A percentile compares a stretch with the other conserved stretches of the same genome.
Conservation (phyloP, 495 filamentous ascomycete genomes). For the Penicillium argentinense region DNA sequence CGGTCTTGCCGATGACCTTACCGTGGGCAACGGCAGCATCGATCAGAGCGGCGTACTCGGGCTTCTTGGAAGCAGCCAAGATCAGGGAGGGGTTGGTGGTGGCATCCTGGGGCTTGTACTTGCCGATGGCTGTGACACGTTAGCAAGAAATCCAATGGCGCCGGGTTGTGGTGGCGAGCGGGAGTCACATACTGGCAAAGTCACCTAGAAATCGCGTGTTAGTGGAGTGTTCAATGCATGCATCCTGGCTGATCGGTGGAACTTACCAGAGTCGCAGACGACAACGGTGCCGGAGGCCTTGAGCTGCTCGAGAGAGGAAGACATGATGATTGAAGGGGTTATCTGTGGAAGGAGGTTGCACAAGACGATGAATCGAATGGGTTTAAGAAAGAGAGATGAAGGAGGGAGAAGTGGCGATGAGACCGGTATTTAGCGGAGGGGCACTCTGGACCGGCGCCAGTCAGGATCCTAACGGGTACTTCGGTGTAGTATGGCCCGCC, state of each 20-base stretch:
- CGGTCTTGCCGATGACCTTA: slow-evolving; percentile 64
- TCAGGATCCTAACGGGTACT: slow-evolving; percentile 19
- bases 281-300: slow-evolving; percentile 95
- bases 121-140: slow-evolving; percentile 76
- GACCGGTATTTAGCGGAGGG: slow-evolving; percentile 30
- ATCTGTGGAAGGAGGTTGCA: slow-evolving; percentile 5
- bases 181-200: slow-evolving; percentile 67
- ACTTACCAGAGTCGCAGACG: slow-evolving; percentile 93
- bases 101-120: slow-evolving; percentile 99
- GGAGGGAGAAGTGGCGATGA: slow-evolving; percentile 30
- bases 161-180: slow-evolving; percentile 1
- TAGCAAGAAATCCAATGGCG: slow-evolving; percentile 10
- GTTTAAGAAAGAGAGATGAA: slow-evolving; percentile 20
- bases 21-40: slow-evolving; percentile 83
- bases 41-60: slow-evolving; percentile 91
- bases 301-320: slow-evolving; percentile 89
- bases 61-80: slow-evolving; percentile 95
- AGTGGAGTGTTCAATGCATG: slow-evolving; percentile 17
- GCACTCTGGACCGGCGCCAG: slow-evolving; percentile 13
- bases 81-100: slow-evolving; percentile 99
- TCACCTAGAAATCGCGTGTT: slow-evolving; percentile 54
- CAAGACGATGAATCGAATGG: slow-evolving; percentile 10
- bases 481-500: not conserved
- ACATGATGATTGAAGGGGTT: slow-evolving; percentile 54
- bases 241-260: slow-evolving; percentile 3